Conservation (phyloP, 345 rosid genomes). For the Arabis alpina region DNA sequence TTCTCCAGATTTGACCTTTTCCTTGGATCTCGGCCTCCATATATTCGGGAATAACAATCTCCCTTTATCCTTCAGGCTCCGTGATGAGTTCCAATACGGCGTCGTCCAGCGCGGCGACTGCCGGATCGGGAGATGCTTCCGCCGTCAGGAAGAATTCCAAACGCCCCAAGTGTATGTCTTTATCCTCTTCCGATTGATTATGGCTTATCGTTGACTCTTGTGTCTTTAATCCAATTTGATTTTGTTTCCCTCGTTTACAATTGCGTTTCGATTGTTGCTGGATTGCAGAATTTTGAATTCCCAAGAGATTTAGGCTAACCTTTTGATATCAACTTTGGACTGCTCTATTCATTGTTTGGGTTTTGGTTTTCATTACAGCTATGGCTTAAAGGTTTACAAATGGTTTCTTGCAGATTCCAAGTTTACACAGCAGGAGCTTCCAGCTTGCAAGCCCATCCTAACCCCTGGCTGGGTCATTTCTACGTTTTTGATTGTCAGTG, state of each 20-base stretch:
- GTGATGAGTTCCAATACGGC: constrained; percentile 61
- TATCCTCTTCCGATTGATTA: constrained; percentile 6
- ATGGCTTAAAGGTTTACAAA: constrained; percentile 7
- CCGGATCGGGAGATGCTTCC: constrained; percentile 82
- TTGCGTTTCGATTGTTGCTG: constrained; percentile 2
- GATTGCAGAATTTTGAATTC: background rate
- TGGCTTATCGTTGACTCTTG: constrained; percentile 40
- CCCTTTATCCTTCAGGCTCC: background rate
- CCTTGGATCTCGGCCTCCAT: constrained; percentile 19
- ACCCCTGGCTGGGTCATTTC: constrained; percentile 97
- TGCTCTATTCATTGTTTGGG: too few species aligned
- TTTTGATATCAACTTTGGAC: too few species aligned
- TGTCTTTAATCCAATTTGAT: constrained; percentile 1
- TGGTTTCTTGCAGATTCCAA: constrained; percentile 65
- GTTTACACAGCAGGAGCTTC: constrained; percentile 98
- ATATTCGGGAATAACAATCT: background rate
- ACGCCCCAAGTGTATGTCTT: constrained; percentile 83
- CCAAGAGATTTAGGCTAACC: background rate
- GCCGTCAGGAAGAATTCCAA: constrained; percentile 77
- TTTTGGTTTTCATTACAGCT: too few species aligned
- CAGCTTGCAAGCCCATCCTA: constrained; percentile 99
- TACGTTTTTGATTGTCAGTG: constrained; percentile 84
- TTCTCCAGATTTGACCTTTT: constrained; percentile 14
- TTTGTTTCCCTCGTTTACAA: background rate
- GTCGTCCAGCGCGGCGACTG: constrained; percentile 66